phyloP scores from a whole-genome alignment of 2,329 filamentous ascomycete genomes.

The Hyphodiscus sp. region DNA sequence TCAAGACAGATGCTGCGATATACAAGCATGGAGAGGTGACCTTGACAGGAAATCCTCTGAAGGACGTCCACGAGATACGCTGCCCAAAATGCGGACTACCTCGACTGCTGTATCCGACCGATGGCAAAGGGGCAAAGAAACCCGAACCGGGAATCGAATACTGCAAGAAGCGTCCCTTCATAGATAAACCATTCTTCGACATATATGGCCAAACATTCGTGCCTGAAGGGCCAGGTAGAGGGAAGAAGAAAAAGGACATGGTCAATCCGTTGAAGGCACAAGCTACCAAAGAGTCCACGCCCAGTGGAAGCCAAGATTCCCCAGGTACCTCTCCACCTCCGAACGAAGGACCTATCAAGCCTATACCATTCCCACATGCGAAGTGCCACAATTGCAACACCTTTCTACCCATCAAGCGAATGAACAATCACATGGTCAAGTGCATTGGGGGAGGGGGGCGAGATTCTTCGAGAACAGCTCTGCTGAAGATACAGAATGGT shows the following conservation, averaged over 20 bases:
- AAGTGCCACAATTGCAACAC: slow-evolving; percentile 63
- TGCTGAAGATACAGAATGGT: slow-evolving; percentile 57
- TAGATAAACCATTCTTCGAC: slow-evolving; percentile 68
- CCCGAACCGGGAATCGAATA: slow-evolving; percentile 64
- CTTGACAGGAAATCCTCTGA: slow-evolving; percentile 66
- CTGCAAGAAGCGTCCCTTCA: slow-evolving; percentile 74
- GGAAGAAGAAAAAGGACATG: slow-evolving; percentile 76
- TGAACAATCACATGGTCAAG: slow-evolving; percentile 64
- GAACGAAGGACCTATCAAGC: slow-evolving; percentile 52
- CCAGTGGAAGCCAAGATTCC: slow-evolving; percentile 41
- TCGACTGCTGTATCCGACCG: slow-evolving; percentile 64
- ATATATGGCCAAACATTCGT: slow-evolving; percentile 81
- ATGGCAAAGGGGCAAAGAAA: slow-evolving; percentile 59
- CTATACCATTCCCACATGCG: slow-evolving; percentile 57
- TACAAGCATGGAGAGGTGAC: slow-evolving; percentile 64
- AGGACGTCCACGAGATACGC: slow-evolving; percentile 63
- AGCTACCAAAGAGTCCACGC: slow-evolving; percentile 27
- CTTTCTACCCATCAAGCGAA: slow-evolving; percentile 56
- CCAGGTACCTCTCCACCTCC: slow-evolving; percentile 35
- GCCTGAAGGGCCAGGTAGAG: slow-evolving; percentile 65
- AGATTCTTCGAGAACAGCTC: slow-evolving; percentile 55
- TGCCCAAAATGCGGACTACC: slow-evolving; percentile 72
- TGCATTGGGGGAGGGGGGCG: slow-evolving; percentile 61
- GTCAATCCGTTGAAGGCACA: slow-evolving; percentile 39
- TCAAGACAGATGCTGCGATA: slow-evolving; percentile 61